Evolutionary conservation across 163 green algal genomes (phyloP).

Genomic region (Volvox carteri): DNA sequence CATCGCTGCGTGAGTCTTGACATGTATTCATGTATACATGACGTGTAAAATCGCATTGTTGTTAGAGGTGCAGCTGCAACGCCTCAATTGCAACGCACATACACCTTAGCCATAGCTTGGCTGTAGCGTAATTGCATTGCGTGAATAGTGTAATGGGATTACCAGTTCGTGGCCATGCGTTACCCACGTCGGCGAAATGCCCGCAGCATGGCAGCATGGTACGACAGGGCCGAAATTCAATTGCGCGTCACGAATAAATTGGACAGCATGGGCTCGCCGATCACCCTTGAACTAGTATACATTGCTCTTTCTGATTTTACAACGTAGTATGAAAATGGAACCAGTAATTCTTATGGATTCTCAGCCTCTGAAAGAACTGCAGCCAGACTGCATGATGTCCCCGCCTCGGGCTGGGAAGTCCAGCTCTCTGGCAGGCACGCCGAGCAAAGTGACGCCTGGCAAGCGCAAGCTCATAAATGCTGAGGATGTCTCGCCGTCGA

Average conservation of each 20-base stretch:
- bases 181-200: constrained; percentile 8
- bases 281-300: too few relatives aligned
- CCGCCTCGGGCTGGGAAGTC: not conserved
- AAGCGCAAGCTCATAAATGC: not conserved
- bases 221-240: constrained; percentile 27
- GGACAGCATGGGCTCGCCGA: too few relatives aligned
- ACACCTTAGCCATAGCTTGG: too few relatives aligned
- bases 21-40: too few relatives aligned
- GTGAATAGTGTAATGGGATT: too few relatives aligned
- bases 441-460: constrained; percentile 23
- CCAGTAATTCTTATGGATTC: not conserved
- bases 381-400: constrained; percentile 17
- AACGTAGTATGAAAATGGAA: not conserved
- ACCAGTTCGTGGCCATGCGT: not conserved
- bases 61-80: too few relatives aligned
- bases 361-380: constrained; percentile 11
- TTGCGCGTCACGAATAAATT: not conserved
- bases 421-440: constrained; percentile 10
- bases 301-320: not conserved
- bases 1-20: too few relatives aligned
- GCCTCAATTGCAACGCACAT: too few relatives aligned
- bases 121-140: too few relatives aligned
- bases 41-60: too few relatives aligned
- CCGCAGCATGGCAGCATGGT: constrained; percentile 23
- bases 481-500: constrained; percentile 16